Conservation (phyloP, 805 yeast genomes). For the Yamadazyma laniorum region DNA sequence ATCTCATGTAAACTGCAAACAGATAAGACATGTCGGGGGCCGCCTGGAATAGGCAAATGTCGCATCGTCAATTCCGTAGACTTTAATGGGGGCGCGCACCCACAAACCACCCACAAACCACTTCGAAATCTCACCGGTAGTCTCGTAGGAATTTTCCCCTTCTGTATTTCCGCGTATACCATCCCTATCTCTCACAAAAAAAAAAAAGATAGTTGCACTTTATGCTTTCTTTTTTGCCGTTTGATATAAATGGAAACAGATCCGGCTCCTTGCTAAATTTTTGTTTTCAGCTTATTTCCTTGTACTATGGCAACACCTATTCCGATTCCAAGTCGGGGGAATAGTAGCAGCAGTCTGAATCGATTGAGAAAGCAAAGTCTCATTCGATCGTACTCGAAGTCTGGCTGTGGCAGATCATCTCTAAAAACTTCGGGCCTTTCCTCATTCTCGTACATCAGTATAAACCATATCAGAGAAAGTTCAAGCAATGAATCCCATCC, state of each 20-base stretch:
- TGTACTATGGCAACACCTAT: conserved; percentile 2
- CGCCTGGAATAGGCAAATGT: background rate
- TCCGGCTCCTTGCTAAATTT: conserved; percentile 59
- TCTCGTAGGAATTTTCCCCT: too few species aligned
- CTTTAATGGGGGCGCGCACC: too few species aligned
- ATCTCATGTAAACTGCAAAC: too few species aligned
- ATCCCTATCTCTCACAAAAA: too few species aligned
- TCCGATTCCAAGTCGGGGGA: conserved; percentile 2
- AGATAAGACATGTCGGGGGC: too few species aligned
- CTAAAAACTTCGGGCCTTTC: too few species aligned
- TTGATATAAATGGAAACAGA: conserved; percentile 48
- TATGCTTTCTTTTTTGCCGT: background rate
- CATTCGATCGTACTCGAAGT: background rate
- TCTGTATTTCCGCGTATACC: too few species aligned
- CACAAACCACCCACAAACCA: too few species aligned
- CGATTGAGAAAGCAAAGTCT: conserved; percentile 1
- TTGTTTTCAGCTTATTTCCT: conserved; percentile 71
- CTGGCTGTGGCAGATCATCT: background rate
- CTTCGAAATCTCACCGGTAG: too few species aligned
- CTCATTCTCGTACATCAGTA: background rate
- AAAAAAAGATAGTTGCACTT: background rate
- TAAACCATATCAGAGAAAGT: background rate
- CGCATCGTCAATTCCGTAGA: background rate
- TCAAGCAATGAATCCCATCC: conserved; percentile 5
- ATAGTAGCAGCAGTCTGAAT: background rate